A percentile compares a stretch with the other conserved stretches of the same genome.
Conservation (phyloP, 176 grass and related monocot species). For the Pontederia paniculata region DNA sequence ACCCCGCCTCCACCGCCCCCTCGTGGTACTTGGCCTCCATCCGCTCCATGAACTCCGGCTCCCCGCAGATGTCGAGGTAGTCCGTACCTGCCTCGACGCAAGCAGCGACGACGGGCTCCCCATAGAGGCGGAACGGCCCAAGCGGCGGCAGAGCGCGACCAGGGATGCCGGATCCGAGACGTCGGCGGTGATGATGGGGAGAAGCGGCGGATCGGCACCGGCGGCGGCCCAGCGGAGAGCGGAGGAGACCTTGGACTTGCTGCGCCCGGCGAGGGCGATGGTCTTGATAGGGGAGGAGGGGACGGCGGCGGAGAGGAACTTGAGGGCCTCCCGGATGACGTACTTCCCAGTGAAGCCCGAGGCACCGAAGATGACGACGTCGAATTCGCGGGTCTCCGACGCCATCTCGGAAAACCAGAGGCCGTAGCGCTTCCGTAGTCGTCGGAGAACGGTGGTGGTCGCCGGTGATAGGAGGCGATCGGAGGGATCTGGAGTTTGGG, state of each 20-base stretch:
- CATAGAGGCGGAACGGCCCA: constrained; percentile 65
- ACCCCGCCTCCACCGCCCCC: constrained; percentile 25
- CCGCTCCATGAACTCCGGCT: constrained; percentile 92
- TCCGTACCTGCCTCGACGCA: constrained; percentile 45
- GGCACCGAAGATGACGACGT: constrained; percentile 76
- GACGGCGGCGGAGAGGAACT: constrained; percentile 36
- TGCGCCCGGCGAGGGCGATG: constrained; percentile 62
- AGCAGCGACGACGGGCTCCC: constrained; percentile 43
- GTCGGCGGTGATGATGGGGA: constrained; percentile 59
- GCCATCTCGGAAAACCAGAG: constrained; percentile 6
- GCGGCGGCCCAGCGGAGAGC: constrained; percentile 49
- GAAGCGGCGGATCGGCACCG: constrained; percentile 16
- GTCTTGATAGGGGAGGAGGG: constrained; percentile 30
- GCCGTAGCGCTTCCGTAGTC: not conserved
- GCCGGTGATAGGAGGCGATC: not conserved
- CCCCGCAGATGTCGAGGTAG: constrained; percentile 75
- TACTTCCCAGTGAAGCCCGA: constrained; percentile 90
- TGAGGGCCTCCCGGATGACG: constrained; percentile 72
- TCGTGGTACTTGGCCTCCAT: constrained; percentile 58
- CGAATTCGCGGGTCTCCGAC: constrained; percentile 36
- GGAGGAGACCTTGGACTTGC: constrained; percentile 37
- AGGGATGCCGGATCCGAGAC: constrained; percentile 50
- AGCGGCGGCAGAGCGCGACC: constrained; percentile 29
- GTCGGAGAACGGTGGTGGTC: not conserved
- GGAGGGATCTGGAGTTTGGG: too few relatives aligned